Base-by-base conservation (phyloP, 805 yeast species). In the Komagataella mondaviorum region DNA sequence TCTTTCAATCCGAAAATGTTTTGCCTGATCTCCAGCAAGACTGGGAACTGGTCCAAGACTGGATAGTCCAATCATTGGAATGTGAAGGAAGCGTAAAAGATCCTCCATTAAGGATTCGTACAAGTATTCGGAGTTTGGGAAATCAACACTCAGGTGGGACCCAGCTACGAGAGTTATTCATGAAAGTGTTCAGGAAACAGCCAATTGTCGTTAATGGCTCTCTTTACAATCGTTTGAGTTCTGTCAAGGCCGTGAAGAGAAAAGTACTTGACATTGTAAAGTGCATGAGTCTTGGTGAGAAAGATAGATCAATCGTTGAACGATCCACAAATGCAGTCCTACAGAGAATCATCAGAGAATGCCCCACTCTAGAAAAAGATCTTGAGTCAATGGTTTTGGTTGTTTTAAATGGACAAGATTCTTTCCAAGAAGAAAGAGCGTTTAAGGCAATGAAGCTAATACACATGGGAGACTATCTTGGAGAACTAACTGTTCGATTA, bases 11-110 rank as follows among this genome's bases (percentile, higher is more conserved):
- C 45, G 23, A 22, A 16, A 22, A 8, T 18, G 17, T 17, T 39
- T 30, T 44, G 20, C n/a, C 12, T 4, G 10, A 60, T 47, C 61
- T 62, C 5, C 54, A 60, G 17, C 58, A 64, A 1, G 58, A 61
- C 47, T 49, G 48, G 8, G 55, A 56, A 0, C 47, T 55, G 30
- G 48, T 61, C 3, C 22, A 63, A 14, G 64, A 63, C 44, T 63
- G 67, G 67, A 30, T 59, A 14, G 50, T 56, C 2, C 61, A 60
- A 3, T 47, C 8, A 3, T 39, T 50, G 3, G 46, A 46, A 4
- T 30, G 12, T 30, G 14, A 30, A 30, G 39, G 39, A 14, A 30
- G 39, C 39, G 5, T 10, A 2, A 30, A 30, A 30, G 39, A 30
- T 8, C 39, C 39, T 4, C 39, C 39, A 8, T 30, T 30, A 14